phyloP scores from a whole-genome alignment of 108 stramenopile species.

The Bacterosira constricta region DNA sequence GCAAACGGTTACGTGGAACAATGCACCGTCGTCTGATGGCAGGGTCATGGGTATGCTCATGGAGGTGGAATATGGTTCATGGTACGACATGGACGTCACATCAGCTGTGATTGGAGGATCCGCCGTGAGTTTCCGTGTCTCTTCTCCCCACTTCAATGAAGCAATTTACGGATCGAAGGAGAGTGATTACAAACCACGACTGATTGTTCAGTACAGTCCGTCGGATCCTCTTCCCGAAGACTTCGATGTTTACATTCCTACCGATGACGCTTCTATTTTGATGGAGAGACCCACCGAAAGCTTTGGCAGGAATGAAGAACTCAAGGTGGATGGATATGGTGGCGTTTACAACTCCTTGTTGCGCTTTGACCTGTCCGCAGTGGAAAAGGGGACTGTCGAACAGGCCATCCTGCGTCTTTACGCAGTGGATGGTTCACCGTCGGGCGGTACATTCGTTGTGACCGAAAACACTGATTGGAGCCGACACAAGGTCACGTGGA shows the following conservation, averaged over 20 bases:
- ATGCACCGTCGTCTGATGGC: conserved; percentile 41
- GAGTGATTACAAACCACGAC: conserved; percentile 32
- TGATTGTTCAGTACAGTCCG: conserved; percentile 32
- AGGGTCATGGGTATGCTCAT: conserved; percentile 33
- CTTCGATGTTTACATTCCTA: conserved; percentile 19
- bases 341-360: conserved; percentile 40
- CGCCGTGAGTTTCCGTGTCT: conserved; percentile 45
- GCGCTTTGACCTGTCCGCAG: conserved; percentile 41
- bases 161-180: conserved; percentile 44
- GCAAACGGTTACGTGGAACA: conserved; percentile 40
- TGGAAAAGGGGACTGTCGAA: conserved; percentile 33
- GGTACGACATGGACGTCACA: conserved; percentile 48
- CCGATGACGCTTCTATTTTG: conserved; percentile 42
- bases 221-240: conserved; percentile 33
- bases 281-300: conserved; percentile 25
- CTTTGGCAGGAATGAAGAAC: conserved; percentile 35
- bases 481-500: conserved; percentile 38
- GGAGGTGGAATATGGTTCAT: conserved; percentile 40
- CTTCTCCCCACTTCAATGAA: conserved; percentile 39
- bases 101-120: conserved; percentile 43
- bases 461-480: conserved; percentile 29
- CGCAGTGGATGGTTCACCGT: conserved; percentile 46
- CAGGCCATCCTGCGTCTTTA: conserved; percentile 45
- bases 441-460: conserved; percentile 38
- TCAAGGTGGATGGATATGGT: conserved; percentile 32